Base-by-base conservation (phyloP, 2,329 filamentous ascomycete genomes). In the Capronia americana region DNA sequence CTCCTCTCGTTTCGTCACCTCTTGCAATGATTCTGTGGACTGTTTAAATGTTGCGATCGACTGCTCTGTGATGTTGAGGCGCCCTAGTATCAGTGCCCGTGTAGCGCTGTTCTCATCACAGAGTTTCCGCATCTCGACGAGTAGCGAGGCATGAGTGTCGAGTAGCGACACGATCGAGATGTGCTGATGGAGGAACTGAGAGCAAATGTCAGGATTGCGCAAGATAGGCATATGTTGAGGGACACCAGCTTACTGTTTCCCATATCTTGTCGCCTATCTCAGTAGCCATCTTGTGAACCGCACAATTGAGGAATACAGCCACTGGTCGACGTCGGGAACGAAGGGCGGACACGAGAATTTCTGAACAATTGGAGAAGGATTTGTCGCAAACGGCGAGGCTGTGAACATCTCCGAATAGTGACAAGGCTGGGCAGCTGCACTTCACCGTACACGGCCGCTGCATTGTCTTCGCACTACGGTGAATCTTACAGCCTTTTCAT, bases 141-240 rank as follows among this genome's bases (percentile, higher is more conserved):
- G 56, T 4, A 69, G 17, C 12, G 67, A 63, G 24, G 67, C 64
- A 63, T 69, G 67, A 17, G 53, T 53, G 34, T 69, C 67, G 17
- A 69, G 67, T 34, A 65, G 23, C 6, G 64, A 57, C 17, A 69
- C 50, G 26, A 69, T 53, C 14, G 67, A 66, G 23, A 57, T 46
- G 61, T 69, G 67, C 34, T 69, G 67, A 8, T 63, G 14, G 5
- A 65, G 56, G 34, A 68, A 68, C 66, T 68, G 63, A 30, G 44
- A 32, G 46, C 14, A 20, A 20, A 12, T 10, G 63, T 68, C 50
- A 66, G 62, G 50, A 10, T 30, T 34, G 24, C 30, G 41, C 14
- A 24, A 38, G 41, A 3, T 17, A 23, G 32, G 38, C 10, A 14
- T 24, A 11, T 26, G n/a, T 34, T 26, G n/a, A 7, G 7, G 6